A percentile compares a stretch with the other conserved stretches of the same genome.
Conservation (phyloP, 345 rosid species). For the Salix viminalis region DNA sequence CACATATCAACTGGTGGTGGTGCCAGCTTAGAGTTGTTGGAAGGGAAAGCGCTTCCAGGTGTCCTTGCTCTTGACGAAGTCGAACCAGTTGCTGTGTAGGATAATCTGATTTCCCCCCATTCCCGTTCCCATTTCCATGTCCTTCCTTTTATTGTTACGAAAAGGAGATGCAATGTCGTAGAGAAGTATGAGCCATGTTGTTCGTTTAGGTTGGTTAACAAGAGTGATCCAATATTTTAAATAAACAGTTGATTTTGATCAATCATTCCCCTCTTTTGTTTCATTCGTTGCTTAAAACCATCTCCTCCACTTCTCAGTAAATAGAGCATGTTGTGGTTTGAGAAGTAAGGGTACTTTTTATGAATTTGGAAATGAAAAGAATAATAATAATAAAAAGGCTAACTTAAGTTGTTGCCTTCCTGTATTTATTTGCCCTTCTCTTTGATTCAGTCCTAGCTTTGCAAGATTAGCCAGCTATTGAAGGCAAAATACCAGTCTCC, state of each 20-base stretch:
- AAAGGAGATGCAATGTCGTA: slow-evolving; percentile 8
- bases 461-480: neutral
- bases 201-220: slow-evolving; percentile 8
- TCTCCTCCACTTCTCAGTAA: no score
- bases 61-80: slow-evolving; percentile 81
- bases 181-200: slow-evolving; percentile 10
- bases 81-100: slow-evolving; percentile 41
- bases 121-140: neutral
- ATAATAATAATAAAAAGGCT: neutral
- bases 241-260: slow-evolving; percentile 9
- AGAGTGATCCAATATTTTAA: neutral
- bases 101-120: slow-evolving; percentile 1
- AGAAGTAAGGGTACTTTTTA: neutral
- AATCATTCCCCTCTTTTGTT: neutral
- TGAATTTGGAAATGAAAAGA: neutral
- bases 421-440: neutral
- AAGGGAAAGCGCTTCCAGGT: slow-evolving; percentile 83
- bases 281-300: no score
- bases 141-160: neutral
- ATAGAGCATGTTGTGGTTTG: neutral
- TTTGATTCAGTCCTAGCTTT: neutral
- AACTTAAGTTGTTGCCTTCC: neutral
- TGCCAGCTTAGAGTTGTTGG: slow-evolving; percentile 85
- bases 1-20: slow-evolving; percentile 94
- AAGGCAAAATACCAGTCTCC: neutral